Percentiles rank a stretch among this genome's conserved stretches.
These are phyloP conservation scores for Cucumis sativus DNA, from an alignment of 306 rosid species.

Conservation along the genomic window Cucumber_9930_V3 NC_026658.2:409501-410000, in stretches of 20 bases:
- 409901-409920: constrained; percentile 29
- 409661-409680: constrained; percentile 72
- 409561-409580: constrained; percentile 57
- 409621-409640: constrained; percentile 66
- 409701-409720: constrained; percentile 84
- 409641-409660: constrained; percentile 43
- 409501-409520: constrained; percentile 47
- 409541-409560: constrained; percentile 62
- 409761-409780: constrained; percentile 48
- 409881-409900: constrained; percentile 22
- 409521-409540: constrained; percentile 50
- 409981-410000: constrained; percentile 55
- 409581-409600: constrained; percentile 78
- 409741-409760: constrained; percentile 81
- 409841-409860: constrained; percentile 35
- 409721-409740: constrained; percentile 85
- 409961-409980: constrained; percentile 86
- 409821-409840: constrained; percentile 9
- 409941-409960: constrained; percentile 70
- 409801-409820: constrained; percentile 13
- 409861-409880: constrained; percentile 66
- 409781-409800: constrained; percentile 38
- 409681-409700: constrained; percentile 70
- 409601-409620: constrained; percentile 62
- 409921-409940: constrained; percentile 38